Conservation (phyloP, 129 eudicot genomes). For the Silybum marianum region DNA sequence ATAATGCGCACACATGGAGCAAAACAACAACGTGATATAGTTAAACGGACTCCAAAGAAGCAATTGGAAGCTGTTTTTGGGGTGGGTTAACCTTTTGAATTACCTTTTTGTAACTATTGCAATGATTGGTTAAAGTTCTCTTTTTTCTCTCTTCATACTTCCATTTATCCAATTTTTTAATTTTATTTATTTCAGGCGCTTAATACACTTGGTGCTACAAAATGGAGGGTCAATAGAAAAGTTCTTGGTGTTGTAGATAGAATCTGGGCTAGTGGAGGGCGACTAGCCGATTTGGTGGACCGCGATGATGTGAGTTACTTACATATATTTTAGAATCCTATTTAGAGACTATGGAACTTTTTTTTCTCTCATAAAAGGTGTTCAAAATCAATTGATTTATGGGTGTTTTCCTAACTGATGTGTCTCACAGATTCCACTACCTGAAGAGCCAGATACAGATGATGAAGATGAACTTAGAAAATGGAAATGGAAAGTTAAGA, state of each 20-base stretch:
- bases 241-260: conserved; percentile 74
- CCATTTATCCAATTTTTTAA: neutral
- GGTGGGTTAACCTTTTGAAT: conserved; percentile 41
- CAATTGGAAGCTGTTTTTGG: conserved; percentile 71
- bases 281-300: conserved; percentile 83
- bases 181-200: conserved; percentile 63
- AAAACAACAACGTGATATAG: conserved; percentile 76
- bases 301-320: conserved; percentile 80
- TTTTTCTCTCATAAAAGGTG: neutral
- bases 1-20: conserved; percentile 99
- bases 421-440: conserved; percentile 59
- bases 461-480: conserved; percentile 73
- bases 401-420: neutral
- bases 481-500: conserved; percentile 93
- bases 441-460: conserved; percentile 87
- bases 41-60: conserved; percentile 62
- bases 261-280: conserved; percentile 96
- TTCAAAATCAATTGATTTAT: neutral
- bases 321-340: neutral
- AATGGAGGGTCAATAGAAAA: conserved; percentile 91
- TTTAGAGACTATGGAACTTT: neutral
- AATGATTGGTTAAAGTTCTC: neutral
- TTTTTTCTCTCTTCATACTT: neutral
- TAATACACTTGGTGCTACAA: conserved; percentile 87
- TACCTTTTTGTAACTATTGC: neutral